phyloP scores from a whole-genome alignment of 1,284 basidiomycete species.

The Mrakiaceae sp. region DNA sequence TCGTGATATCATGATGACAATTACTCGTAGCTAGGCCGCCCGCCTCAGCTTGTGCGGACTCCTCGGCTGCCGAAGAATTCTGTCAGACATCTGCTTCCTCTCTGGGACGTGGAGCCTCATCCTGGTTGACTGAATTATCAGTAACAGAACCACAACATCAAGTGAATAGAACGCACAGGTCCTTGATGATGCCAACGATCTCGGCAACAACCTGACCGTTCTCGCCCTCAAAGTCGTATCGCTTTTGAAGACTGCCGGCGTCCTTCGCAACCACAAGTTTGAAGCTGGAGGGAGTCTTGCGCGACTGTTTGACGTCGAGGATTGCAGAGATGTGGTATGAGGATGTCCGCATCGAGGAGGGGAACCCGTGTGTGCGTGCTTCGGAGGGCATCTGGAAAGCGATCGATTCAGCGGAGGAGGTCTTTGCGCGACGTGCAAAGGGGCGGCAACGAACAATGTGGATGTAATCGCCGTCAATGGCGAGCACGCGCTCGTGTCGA shows the following conservation, averaged over 20 bases:
- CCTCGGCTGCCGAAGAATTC: too few relatives aligned
- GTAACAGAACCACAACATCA: too few relatives aligned
- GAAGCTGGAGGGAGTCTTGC: slow-evolving; percentile 69
- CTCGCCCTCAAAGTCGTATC: slow-evolving; percentile 97
- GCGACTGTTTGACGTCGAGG: slow-evolving; percentile 67
- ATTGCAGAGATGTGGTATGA: slow-evolving; percentile 89
- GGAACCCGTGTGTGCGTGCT: slow-evolving; percentile 4
- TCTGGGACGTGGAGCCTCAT: slow-evolving; percentile 8
- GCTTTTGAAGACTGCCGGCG: slow-evolving; percentile 56
- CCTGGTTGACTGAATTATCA: neutral
- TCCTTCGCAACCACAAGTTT: slow-evolving; percentile 66
- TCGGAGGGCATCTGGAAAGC: slow-evolving; percentile 15
- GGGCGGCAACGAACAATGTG: slow-evolving; percentile 49
- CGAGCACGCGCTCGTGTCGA: slow-evolving; percentile 78
- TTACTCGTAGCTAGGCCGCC: too few relatives aligned
- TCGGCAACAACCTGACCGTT: slow-evolving; percentile 67
- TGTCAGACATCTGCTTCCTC: neutral
- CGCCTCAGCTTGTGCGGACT: too few relatives aligned
- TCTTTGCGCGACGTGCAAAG: slow-evolving; percentile 28
- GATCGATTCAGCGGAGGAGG: too few relatives aligned
- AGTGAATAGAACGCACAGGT: slow-evolving; percentile 28
- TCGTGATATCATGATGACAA: too few relatives aligned
- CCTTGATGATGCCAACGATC: slow-evolving; percentile 55
- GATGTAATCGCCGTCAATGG: slow-evolving; percentile 89
- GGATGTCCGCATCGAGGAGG: slow-evolving; percentile 55